Base-by-base conservation (phyloP, 2,329 filamentous ascomycete species). In the Lecanicillium sp. region DNA sequence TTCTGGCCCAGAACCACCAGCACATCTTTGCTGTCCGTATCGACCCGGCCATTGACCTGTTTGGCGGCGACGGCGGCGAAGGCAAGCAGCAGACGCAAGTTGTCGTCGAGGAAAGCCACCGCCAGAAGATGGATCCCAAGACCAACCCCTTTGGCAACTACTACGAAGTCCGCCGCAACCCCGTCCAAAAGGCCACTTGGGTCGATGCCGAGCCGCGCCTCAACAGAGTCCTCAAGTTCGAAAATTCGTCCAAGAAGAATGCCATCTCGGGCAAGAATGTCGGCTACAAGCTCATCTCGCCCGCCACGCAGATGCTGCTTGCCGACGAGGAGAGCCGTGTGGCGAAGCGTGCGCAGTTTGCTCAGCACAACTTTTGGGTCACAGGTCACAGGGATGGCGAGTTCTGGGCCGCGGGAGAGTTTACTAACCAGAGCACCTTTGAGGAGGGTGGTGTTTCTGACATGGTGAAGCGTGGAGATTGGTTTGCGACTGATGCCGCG, bases 1-100 rank as follows among this genome's bases (percentile, higher is more conserved):
- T 80, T 0, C 59, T 85, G 2, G 81, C 80, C 0, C 77, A 78
- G 43, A 78, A 83, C 54, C 78, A 85, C 47, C 81, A 85, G 53
- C 81, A 85, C 57, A 67, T 85, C 31, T 84, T 85, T 52, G 71
- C 66, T 17, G 58, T 78, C 30, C 69, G 80, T 1, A 73, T 85
- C 35, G 80, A 85, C 47, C 78, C 80, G 0, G 73, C 73, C 8
- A 68, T 83, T 29, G 78, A 82, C 45, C 54, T 46, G 18, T 63
- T 48, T 45, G 47, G 45, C 60, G 68, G 17, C 48, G 70, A 48
- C 50, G 34, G 48, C 43, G 44, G 45, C 60, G 68, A 16, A 48
- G 70, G 49, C 50, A 11, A 25, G 6, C 22, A 25, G 22, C 55
- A 63, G 3, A 80, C 78, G 44, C 69, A 67, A 0, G 56, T 80